These are phyloP conservation scores for Cladophialophora chaetospira DNA, from an alignment of 2,329 filamentous ascomycete genomes.

Conservation along the genomic window DNA sequence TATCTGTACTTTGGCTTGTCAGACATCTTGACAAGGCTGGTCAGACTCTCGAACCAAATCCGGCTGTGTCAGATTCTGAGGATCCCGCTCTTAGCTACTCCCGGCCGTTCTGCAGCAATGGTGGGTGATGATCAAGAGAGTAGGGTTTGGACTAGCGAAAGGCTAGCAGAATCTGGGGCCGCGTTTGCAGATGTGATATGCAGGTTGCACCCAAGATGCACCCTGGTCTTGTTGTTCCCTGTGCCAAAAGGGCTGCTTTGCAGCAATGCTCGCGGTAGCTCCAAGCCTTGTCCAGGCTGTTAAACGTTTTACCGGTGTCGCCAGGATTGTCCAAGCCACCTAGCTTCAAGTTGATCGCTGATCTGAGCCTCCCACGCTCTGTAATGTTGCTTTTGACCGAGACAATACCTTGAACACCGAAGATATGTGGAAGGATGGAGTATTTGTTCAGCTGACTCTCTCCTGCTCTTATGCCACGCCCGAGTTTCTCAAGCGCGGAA, in stretches of 20 bases:
- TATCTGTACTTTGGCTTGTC: slow-evolving; percentile 26
- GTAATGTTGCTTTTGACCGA: background rate
- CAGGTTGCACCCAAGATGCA: background rate
- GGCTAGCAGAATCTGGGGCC: slow-evolving; percentile 1
- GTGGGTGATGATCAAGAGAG: background rate
- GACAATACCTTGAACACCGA: too few relatives aligned
- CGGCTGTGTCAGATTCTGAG: background rate
- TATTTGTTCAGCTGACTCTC: slow-evolving; percentile 3
- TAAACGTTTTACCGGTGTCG: slow-evolving; percentile 12
- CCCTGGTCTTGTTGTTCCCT: background rate
- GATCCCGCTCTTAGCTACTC: background rate
- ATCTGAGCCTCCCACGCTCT: background rate
- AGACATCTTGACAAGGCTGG: background rate
- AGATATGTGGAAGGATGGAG: too few relatives aligned
- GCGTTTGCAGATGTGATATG: background rate
- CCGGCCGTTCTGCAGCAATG: background rate
- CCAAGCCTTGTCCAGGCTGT: slow-evolving; percentile 6
- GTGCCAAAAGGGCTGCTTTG: background rate
- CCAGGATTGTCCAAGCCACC: background rate
- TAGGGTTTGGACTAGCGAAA: background rate
- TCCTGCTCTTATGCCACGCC: background rate
- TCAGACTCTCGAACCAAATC: background rate
- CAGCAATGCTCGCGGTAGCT: background rate
- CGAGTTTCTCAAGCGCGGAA: slow-evolving; percentile 2
- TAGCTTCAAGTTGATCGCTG: background rate